Evolutionary conservation across 2,329 filamentous ascomycete genomes (phyloP), one percentile per base, ranked within the genome.

Genomic region (Mycogone perniciosa): DNA sequence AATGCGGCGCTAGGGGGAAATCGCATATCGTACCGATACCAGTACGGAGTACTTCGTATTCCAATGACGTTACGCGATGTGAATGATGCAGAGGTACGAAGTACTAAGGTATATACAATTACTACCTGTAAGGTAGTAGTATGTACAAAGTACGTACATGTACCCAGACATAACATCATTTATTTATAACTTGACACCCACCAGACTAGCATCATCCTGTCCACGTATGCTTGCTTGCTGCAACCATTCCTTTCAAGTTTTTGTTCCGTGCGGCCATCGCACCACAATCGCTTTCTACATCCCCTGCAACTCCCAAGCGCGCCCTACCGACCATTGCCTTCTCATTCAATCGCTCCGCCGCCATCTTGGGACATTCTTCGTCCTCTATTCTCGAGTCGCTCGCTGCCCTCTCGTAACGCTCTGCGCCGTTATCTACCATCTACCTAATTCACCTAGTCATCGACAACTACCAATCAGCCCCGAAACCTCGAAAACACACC

Each of bases 331-430:
- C 26, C 33, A 29, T 30, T 38, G 39, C 46, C 49, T 51, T 31
- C 10, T 51, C 44, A 44, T 51, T 47, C 49, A 43, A 42, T 44
- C 48, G 37, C 49, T 47, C 41, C 27, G 37, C 37, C 34, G 48
- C 30, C 29, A 27, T 33, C 35, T 46, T 38, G 43, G 20, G n/a
- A 6, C 20, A 11, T 38, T 38, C 10, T 46, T 20, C 39, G 13
- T 42, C 13, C 27, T 40, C 27, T 31, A 38, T 20, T 29, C 37
- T 42, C 37, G 43, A 43, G 45, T 51, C 49, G 37, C 44, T 51
- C 49, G 49, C 38, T 47, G 40, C 31, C 49, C 30, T 11, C 31
- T 39, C 42, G 43, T 46, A 38, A 13, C 42, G 34, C 37, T 39
- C 39, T 44, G 39, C 31, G 44, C 29, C 27, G 11, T 33, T 30